These are phyloP conservation scores for Hericium coralloides DNA, from an alignment of 768 basidiomycete genomes.

Conservation along the genomic window DNA sequence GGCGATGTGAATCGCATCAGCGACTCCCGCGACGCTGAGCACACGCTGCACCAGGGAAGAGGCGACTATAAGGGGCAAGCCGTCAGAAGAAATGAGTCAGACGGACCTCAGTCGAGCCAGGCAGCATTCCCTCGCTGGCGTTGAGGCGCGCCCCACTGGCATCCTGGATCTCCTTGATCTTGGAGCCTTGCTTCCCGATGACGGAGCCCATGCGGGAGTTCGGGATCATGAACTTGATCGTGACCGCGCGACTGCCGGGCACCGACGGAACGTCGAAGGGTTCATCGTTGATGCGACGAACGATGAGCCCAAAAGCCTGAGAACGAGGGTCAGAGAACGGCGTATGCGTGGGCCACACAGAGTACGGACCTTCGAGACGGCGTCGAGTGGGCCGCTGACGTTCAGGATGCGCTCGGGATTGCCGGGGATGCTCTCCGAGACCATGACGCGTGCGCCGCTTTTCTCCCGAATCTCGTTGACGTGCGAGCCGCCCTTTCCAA, in stretches of 20 bases:
- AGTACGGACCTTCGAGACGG: constrained; percentile 85
- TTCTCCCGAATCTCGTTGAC: constrained; percentile 99
- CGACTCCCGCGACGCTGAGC: constrained; percentile 94
- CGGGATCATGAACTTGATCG: constrained; percentile 99
- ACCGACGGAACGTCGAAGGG: constrained; percentile 97
- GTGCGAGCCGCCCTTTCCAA: constrained; percentile 90
- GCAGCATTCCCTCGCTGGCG: constrained; percentile 96
- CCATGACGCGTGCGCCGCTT: constrained; percentile 92
- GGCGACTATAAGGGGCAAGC: constrained; percentile 6
- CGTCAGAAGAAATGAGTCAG: constrained; percentile 4
- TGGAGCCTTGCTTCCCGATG: constrained; percentile 94
- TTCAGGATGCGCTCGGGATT: constrained; percentile 99
- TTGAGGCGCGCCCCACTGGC: constrained; percentile 94
- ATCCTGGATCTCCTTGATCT: constrained; percentile 99
- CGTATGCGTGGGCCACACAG: constrained; percentile 5
- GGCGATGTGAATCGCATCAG: constrained; percentile 98
- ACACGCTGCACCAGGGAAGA: constrained; percentile 57
- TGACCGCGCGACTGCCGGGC: constrained; percentile 95
- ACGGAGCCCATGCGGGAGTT: constrained; percentile 99
- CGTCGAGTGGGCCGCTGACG: constrained; percentile 92
- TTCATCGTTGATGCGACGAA: constrained; percentile 97
- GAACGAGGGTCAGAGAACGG: neutral
- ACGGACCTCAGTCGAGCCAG: constrained; percentile 94
- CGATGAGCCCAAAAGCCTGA: constrained; percentile 97
- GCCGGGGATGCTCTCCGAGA: constrained; percentile 96